These are phyloP conservation scores for Silene vulgaris DNA, from an alignment of 179 eudicot genomes.

Conservation along the genomic window DNA sequence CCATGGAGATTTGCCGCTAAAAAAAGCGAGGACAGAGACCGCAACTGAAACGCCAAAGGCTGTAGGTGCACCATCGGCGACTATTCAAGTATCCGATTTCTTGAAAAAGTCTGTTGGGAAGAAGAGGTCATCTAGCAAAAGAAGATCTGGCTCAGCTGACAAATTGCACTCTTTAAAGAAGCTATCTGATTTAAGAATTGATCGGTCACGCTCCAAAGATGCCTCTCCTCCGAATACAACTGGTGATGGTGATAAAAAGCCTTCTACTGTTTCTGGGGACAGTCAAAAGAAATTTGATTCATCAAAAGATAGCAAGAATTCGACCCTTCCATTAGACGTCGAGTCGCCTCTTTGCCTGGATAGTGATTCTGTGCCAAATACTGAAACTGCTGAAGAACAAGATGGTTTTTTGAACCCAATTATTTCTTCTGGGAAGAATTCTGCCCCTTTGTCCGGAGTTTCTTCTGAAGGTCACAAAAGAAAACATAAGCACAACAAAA, in stretches of 20 bases:
- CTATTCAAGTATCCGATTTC: constrained; percentile 38
- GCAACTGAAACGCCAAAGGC: constrained; percentile 36
- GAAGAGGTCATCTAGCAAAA: constrained; percentile 60
- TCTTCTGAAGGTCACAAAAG: constrained; percentile 44
- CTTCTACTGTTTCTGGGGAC: constrained; percentile 8
- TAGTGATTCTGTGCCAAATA: constrained; percentile 32
- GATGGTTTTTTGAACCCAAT: constrained; percentile 28
- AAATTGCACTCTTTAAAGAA: constrained; percentile 30
- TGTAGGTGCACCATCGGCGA: constrained; percentile 35
- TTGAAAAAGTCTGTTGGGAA: constrained; percentile 52
- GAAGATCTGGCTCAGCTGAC: constrained; percentile 37
- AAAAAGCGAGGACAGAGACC: constrained; percentile 43
- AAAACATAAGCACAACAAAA: constrained; percentile 35
- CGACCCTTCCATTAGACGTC: constrained; percentile 26
- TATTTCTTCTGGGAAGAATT: constrained; percentile 25
- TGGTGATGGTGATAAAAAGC: constrained; percentile 33
- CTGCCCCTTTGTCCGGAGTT: constrained; percentile 25
- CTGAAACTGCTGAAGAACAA: constrained; percentile 35
- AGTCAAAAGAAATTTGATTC: constrained; percentile 25
- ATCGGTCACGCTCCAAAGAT: constrained; percentile 36
- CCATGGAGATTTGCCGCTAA: constrained; percentile 37
- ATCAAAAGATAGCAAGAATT: constrained; percentile 30
- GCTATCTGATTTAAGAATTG: constrained; percentile 26
- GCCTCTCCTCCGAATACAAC: constrained; percentile 33
- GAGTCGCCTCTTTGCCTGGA: constrained; percentile 25